Conservation (phyloP, 106 monocot genomes). For the Platanthera zijinensis region DNA sequence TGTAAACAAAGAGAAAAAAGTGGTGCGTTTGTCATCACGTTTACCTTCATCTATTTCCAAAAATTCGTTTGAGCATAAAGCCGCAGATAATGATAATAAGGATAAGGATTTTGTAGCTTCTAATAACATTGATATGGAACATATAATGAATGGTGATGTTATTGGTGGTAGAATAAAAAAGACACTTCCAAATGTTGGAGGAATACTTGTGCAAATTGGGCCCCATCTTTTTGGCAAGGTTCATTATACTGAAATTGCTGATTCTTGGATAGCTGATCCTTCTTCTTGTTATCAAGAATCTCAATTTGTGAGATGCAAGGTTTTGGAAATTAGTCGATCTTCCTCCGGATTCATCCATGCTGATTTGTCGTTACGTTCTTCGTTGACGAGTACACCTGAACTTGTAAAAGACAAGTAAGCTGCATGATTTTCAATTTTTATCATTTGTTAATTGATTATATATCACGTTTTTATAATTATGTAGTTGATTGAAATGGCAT, state of each 20-base stretch:
- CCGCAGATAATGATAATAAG: neutral
- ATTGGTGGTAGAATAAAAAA: slow-evolving; percentile 75
- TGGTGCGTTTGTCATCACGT: slow-evolving; percentile 35
- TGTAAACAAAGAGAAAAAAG: slow-evolving; percentile 51
- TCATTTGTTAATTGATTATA: neutral
- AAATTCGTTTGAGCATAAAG: neutral
- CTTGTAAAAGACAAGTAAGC: slow-evolving; percentile 34
- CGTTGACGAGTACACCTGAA: slow-evolving; percentile 3
- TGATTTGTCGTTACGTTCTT: slow-evolving; percentile 72
- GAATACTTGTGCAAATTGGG: slow-evolving; percentile 85
- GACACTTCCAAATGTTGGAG: slow-evolving; percentile 74
- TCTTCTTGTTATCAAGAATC: slow-evolving; percentile 60
- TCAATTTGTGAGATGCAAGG: slow-evolving; percentile 78
- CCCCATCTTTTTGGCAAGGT: slow-evolving; percentile 80
- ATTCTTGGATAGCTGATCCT: slow-evolving; percentile 55
- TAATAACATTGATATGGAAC: slow-evolving; percentile 17
- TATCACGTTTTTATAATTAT: neutral
- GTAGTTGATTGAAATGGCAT: neutral
- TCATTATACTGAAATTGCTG: slow-evolving; percentile 78
- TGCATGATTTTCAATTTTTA: neutral
- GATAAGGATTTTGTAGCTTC: slow-evolving; percentile 11
- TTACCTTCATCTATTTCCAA: slow-evolving; percentile 4
- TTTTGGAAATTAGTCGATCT: slow-evolving; percentile 61
- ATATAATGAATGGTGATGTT: slow-evolving; percentile 53
- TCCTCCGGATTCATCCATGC: slow-evolving; percentile 53